Evolutionary conservation across 2,329 filamentous ascomycete genomes (phyloP), one percentile per base, ranked within the genome.

Genomic region (Paramyrothecium sp.): DNA sequence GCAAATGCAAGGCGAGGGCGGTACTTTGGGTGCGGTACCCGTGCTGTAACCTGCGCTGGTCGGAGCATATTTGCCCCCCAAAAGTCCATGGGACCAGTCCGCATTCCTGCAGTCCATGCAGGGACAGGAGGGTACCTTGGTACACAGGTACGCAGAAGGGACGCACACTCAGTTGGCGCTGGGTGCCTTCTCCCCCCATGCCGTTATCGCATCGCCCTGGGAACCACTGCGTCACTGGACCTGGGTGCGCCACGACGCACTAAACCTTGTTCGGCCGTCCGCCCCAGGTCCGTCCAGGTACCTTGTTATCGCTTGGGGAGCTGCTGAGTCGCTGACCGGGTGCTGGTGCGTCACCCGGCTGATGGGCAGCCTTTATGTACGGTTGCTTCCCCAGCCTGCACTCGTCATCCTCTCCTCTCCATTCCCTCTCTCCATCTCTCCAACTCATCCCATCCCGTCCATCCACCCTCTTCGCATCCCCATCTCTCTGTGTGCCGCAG

Each of bases 171-270:
- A 11, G 38, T 21, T 17, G 22, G 17, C 21, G 20, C 47, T 50
- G 17, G 20, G 13, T 50, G 47, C 66, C 60, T 49, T 26, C 53
- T 51, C 55, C 54, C 53, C 59, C 53, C 56, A 53, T 55, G 47
- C 62, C 62, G 65, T 71, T 71, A 71, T 71, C 69, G 69, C 65
- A 72, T 72, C 67, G 69, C 64, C 66, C 63, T 57, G 66, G 69
- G 59, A 66, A 71, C 69, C 58, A 55, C 53, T 51, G 52, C 54
- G 57, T 59, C 61, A 66, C 63, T 56, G 58, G 58, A 66, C 66
- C 51, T 70, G 64, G 64, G 51, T 56, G 53, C 56, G 49, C 50
- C 23, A 52, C 11, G 23, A 11, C 0, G 19, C 55, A 54, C 66
- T 68, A 68, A 59, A 21, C 66, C 58, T 10, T 17, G 53, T 61